These are phyloP conservation scores for Starmerella lactis-condensi DNA, from an alignment of 805 yeast species.

Conservation along the genomic window DNA sequence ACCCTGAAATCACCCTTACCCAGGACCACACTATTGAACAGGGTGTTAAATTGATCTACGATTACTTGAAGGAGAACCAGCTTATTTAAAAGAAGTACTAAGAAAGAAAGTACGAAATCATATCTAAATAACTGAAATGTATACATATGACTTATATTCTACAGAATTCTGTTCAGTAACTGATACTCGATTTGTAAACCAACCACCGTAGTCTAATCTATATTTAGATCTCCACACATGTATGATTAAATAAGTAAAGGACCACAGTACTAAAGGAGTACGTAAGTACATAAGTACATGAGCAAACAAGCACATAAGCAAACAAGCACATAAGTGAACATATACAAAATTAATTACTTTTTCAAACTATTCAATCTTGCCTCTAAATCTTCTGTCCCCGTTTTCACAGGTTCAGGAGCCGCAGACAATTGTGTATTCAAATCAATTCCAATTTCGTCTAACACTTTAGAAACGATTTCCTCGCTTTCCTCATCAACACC, in stretches of 20 bases:
- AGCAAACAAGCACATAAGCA: too few species aligned
- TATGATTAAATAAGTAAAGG: too few species aligned
- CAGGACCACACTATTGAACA: slow-evolving; percentile 58
- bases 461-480: slow-evolving; percentile 73
- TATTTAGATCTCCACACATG: too few species aligned
- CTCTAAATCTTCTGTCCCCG: slow-evolving; percentile 67
- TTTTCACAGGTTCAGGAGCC: slow-evolving; percentile 27
- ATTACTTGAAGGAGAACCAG: slow-evolving; percentile 26
- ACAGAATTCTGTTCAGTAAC: not conserved
- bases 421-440: slow-evolving; percentile 33
- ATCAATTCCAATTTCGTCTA: slow-evolving; percentile 92
- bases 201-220: too few species aligned
- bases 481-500: slow-evolving; percentile 70
- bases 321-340: too few species aligned
- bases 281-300: too few species aligned
- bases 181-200: not conserved
- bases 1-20: slow-evolving; percentile 70
- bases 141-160: not conserved
- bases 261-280: too few species aligned
- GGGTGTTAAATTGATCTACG: slow-evolving; percentile 52
- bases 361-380: slow-evolving; percentile 73
- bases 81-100: slow-evolving; percentile 5
- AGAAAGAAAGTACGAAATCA: not conserved
- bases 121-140: not conserved
- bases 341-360: slow-evolving; percentile 22